Base-by-base conservation (phyloP, 106 monocot genomes). In the Chionographis japonica region DNA sequence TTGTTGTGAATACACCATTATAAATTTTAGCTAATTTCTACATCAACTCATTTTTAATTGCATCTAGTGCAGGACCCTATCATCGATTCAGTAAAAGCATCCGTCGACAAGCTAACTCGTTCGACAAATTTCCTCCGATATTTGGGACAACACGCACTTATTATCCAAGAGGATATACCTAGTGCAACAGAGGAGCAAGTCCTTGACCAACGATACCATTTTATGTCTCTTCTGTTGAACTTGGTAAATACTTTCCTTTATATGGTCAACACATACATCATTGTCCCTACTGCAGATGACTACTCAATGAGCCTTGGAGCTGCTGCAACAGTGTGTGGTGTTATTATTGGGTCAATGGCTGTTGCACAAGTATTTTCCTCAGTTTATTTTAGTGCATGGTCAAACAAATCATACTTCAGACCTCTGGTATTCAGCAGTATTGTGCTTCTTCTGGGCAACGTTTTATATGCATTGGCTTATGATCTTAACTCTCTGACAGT, bases 351-450 rank as follows among this genome's bases (percentile, higher is more conserved):
- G 52, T 90, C 98, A 66, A 98, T 98, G 98, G 98, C 98, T 55
- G 75, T 98, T 80, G 98, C 93, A 57, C 98, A 98, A 75, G 58
- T 98, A 4, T 93, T 98, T 64, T 88, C 88, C 60, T 91, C 93
- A 19, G 90, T 98, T 54, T 93, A 98, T 68, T 92, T 98, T 52
- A 98, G 98, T 85, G 92, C 92, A 60, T 98, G 98, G 98, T 93
- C 92, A 65, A 98, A 98, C 68, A 98, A 79, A 65, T 93, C 92
- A 65, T 98, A 98, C 73, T 90, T 88, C 77, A 83, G 73, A 57
- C 98, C 93, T 52, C 85, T 98, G 61, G 59, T 93, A 64, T 98
- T 98, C 71, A 98, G 98, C 78, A 90, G 87, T 68, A 75, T 90
- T 67, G 68, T 83, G 65, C 93, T 98, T 67, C 35, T 87, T 56